Evolutionary conservation across 2,329 filamentous ascomycete species (phyloP).

Genomic region (Ophiobolus disseminans): DNA sequence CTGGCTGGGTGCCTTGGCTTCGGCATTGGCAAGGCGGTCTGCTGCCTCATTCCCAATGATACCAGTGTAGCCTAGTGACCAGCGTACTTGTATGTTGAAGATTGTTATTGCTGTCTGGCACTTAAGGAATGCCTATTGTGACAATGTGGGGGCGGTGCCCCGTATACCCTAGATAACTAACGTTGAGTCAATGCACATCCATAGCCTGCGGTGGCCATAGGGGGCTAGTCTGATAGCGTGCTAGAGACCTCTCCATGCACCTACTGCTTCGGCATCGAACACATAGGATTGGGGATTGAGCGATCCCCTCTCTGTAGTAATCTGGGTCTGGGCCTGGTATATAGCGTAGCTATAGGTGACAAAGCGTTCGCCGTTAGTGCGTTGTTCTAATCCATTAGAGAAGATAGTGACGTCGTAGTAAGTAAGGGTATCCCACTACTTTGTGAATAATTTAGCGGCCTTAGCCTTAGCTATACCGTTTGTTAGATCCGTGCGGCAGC

Average conservation of each 20-base stretch:
- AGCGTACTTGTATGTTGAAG: conserved; percentile 1
- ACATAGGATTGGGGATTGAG: background rate
- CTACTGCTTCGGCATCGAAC: background rate
- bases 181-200: background rate
- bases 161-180: background rate
- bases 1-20: background rate
- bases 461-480: no score
- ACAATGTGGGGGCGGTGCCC: background rate
- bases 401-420: conserved; percentile 8
- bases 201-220: background rate
- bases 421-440: background rate
- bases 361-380: background rate
- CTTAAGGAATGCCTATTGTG: background rate
- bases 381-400: conserved; percentile 11
- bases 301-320: background rate
- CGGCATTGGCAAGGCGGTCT: conserved; percentile 1
- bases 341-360: conserved; percentile 9
- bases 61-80: background rate
- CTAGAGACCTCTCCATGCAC: background rate
- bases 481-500: no score
- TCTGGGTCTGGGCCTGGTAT: conserved; percentile 1
- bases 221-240: background rate
- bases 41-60: conserved; percentile 2
- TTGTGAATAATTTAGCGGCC: background rate
- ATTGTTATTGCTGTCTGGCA: no score